Conservation (phyloP, 2,329 filamentous ascomycete genomes). For the Botrytis medusae region DNA sequence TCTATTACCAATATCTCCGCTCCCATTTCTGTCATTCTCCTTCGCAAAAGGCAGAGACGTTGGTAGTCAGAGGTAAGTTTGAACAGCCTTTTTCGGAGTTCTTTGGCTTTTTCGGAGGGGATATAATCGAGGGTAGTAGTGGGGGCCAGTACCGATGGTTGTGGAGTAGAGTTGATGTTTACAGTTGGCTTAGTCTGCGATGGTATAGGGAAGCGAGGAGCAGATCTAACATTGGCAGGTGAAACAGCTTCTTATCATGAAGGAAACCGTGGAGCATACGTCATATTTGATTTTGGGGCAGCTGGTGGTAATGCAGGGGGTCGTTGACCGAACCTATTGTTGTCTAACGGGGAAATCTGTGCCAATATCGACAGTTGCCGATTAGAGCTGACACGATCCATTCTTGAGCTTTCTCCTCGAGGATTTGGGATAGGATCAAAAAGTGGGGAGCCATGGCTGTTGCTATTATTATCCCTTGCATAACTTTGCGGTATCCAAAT, state of each 20-base stretch:
- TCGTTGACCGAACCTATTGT: not conserved
- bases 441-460: not conserved
- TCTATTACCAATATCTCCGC: not conserved
- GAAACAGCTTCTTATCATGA: not conserved
- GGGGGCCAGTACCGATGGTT: not conserved
- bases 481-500: not conserved
- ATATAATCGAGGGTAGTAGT: not conserved
- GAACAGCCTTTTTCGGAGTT: not conserved
- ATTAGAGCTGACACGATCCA: not conserved
- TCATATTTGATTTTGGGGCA: not conserved
- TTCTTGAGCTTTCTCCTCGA: not conserved
- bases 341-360: not conserved
- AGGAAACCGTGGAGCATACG: not conserved
- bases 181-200: not conserved
- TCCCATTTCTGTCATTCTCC: too few species aligned
- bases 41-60: not conserved
- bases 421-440: not conserved
- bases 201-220: not conserved
- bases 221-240: not conserved
- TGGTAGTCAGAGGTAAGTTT: not conserved
- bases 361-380: not conserved
- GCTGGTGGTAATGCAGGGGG: not conserved
- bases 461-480: not conserved
- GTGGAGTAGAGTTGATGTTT: not conserved
- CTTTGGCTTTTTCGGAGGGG: not conserved